Conservation (phyloP, 805 yeast species). For the Sugiyamaella lignohabitans region DNA sequence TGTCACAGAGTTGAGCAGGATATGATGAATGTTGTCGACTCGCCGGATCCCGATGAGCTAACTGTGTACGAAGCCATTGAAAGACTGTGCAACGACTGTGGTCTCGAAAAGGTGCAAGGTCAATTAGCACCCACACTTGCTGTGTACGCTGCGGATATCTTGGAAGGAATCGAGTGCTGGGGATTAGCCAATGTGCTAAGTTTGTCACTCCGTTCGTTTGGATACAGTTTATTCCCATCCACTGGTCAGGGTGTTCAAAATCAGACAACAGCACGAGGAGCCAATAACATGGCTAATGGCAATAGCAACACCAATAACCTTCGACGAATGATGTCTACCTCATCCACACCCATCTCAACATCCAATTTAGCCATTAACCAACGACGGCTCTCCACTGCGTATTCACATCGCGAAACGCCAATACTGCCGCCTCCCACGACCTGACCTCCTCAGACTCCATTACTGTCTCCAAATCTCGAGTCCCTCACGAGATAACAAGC, state of each 20-base stretch:
- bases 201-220: slow-evolving; percentile 21
- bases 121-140: slow-evolving; percentile 24
- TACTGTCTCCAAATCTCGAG: too few species aligned
- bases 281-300: too few species aligned
- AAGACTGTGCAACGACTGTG: slow-evolving; percentile 18
- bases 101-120: slow-evolving; percentile 19
- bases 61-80: slow-evolving; percentile 21
- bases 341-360: neutral
- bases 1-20: slow-evolving; percentile 25
- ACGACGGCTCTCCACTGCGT: neutral
- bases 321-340: neutral
- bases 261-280: too few species aligned
- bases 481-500: neutral
- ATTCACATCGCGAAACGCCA: neutral
- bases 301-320: neutral
- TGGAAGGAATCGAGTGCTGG: slow-evolving; percentile 26
- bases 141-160: slow-evolving; percentile 23
- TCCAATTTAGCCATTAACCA: neutral
- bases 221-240: slow-evolving; percentile 18
- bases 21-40: slow-evolving; percentile 9
- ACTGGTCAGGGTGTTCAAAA: neutral
- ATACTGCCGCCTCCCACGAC: neutral
- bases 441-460: too few species aligned
- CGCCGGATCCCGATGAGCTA: slow-evolving; percentile 15
- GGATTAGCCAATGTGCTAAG: slow-evolving; percentile 24